A percentile compares a stretch with the other conserved stretches of the same genome.
Conservation (phyloP, 1,284 basidiomycete species). For the Cryptococcus sp. region DNA sequence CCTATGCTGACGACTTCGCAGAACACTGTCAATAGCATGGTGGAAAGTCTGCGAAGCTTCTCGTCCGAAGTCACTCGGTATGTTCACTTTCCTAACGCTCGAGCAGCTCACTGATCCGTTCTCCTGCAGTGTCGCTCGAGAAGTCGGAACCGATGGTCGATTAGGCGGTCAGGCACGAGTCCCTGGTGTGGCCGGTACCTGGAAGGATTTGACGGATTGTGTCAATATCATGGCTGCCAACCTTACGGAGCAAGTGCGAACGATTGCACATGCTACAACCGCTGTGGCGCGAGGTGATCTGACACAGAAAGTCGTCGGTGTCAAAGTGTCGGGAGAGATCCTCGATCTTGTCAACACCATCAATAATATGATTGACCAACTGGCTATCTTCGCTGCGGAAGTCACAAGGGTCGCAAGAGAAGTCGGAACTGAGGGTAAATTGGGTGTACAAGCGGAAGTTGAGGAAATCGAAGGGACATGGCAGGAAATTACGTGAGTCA, state of each 20-base stretch:
- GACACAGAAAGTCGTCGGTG: slow-evolving; percentile 88
- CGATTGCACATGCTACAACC: slow-evolving; percentile 91
- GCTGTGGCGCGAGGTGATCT: slow-evolving; percentile 93
- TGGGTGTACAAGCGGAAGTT: slow-evolving; percentile 96
- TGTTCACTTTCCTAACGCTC: not conserved
- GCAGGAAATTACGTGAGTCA: slow-evolving; percentile 94
- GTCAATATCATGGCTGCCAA: slow-evolving; percentile 71
- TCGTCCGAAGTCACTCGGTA: slow-evolving; percentile 67
- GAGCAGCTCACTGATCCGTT: no score
- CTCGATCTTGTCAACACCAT: slow-evolving; percentile 76
- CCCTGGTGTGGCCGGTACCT: slow-evolving; percentile 83
- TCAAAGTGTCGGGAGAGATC: slow-evolving; percentile 94
- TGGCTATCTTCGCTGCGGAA: slow-evolving; percentile 90
- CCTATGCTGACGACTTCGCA: slow-evolving; percentile 45
- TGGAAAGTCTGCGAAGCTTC: slow-evolving; percentile 56
- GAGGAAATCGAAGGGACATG: slow-evolving; percentile 97
- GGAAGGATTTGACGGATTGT: slow-evolving; percentile 94
- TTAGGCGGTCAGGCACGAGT: slow-evolving; percentile 91
- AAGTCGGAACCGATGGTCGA: slow-evolving; percentile 93
- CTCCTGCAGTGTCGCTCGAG: slow-evolving; percentile 65
- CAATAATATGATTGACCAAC: slow-evolving; percentile 93
- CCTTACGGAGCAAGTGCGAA: slow-evolving; percentile 89
- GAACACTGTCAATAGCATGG: slow-evolving; percentile 51
- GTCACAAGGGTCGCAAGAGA: slow-evolving; percentile 94
- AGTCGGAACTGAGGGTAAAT: slow-evolving; percentile 93